Conservation (phyloP, 2,329 filamentous ascomycete species). For the Fonsecaea multimorphosa region DNA sequence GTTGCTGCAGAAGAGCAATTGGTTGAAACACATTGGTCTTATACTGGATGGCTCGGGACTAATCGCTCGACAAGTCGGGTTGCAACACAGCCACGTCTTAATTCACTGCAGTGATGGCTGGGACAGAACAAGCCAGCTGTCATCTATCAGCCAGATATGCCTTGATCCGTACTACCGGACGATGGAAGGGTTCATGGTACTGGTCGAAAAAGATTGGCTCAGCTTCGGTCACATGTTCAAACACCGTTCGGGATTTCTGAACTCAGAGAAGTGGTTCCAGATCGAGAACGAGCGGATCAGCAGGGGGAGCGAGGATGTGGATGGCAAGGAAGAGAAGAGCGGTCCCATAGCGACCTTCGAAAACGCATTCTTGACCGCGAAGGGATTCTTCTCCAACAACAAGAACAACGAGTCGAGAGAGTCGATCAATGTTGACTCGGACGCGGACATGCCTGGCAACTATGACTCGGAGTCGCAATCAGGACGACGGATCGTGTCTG, state of each 20-base stretch:
- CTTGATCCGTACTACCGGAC: constrained; percentile 95
- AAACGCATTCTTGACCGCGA: constrained; percentile 81
- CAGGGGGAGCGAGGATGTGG: constrained; percentile 47
- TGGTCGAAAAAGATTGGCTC: constrained; percentile 97
- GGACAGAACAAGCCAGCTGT: constrained; percentile 95
- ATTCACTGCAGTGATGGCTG: constrained; percentile 99
- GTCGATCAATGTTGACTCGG: constrained; percentile 59
- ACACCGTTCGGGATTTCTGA: constrained; percentile 84
- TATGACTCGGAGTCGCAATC: constrained; percentile 54
- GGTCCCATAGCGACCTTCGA: constrained; percentile 76
- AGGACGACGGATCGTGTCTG: constrained; percentile 45
- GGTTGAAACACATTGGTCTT: constrained; percentile 86
- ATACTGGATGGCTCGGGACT: constrained; percentile 83
- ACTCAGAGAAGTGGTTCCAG: constrained; percentile 91
- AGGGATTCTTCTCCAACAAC: constrained; percentile 82
- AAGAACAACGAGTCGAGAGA: constrained; percentile 66
- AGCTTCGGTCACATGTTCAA: constrained; percentile 98
- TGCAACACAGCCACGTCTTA: constrained; percentile 91
- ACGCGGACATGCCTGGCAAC: constrained; percentile 64
- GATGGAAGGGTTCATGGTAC: constrained; percentile 88
- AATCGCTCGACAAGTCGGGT: constrained; percentile 85
- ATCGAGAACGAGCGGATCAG: constrained; percentile 80
- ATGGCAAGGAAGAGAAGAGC: constrained; percentile 46
- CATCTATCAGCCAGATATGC: constrained; percentile 88
- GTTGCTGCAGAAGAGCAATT: constrained; percentile 79